A percentile compares a stretch with the other conserved stretches of the same genome.
These are phyloP conservation scores for Pseudogymnoascus sp. DNA, from an alignment of 2,329 filamentous ascomycete genomes.

Conservation along the genomic window DNA sequence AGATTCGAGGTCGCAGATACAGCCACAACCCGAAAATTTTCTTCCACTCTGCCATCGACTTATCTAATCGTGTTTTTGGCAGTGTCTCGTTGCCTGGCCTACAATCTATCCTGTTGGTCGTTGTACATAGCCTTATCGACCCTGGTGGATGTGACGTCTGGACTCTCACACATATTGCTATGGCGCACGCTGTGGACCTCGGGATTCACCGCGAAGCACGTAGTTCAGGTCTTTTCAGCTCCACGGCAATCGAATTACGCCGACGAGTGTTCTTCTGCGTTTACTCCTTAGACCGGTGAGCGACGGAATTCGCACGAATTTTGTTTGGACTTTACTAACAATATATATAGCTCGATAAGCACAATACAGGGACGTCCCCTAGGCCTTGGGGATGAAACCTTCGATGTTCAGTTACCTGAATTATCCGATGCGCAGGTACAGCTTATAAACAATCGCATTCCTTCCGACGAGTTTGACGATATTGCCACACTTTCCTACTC, in stretches of 20 bases:
- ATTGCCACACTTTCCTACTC: slow-evolving; percentile 19
- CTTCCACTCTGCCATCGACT: slow-evolving; percentile 27
- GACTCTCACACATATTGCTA: slow-evolving; percentile 30
- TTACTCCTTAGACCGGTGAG: slow-evolving; percentile 30
- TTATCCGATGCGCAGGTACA: slow-evolving; percentile 8
- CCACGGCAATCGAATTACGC: slow-evolving; percentile 14
- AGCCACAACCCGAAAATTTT: slow-evolving; percentile 29
- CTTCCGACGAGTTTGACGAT: slow-evolving; percentile 8
- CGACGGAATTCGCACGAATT: neutral
- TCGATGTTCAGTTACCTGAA: slow-evolving; percentile 26
- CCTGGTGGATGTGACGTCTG: slow-evolving; percentile 31
- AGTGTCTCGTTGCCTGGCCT: slow-evolving; percentile 28
- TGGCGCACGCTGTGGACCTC: slow-evolving; percentile 32
- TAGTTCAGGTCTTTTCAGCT: slow-evolving; percentile 9
- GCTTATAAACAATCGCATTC: slow-evolving; percentile 3
- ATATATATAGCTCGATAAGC: slow-evolving; percentile 25
- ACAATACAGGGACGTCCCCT: slow-evolving; percentile 33
- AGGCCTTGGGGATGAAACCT: slow-evolving; percentile 31
- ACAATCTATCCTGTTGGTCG: slow-evolving; percentile 27
- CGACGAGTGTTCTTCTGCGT: slow-evolving; percentile 27
- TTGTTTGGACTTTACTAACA: neutral
- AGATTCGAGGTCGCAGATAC: slow-evolving; percentile 28
- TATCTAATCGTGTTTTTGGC: slow-evolving; percentile 28
- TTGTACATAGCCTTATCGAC: slow-evolving; percentile 27
- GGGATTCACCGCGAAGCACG: slow-evolving; percentile 31